Percentiles rank a stretch among this genome's conserved stretches.
phyloP scores from a whole-genome alignment of 164 flowering plant species.

The Tetracentron sinense region DNA sequence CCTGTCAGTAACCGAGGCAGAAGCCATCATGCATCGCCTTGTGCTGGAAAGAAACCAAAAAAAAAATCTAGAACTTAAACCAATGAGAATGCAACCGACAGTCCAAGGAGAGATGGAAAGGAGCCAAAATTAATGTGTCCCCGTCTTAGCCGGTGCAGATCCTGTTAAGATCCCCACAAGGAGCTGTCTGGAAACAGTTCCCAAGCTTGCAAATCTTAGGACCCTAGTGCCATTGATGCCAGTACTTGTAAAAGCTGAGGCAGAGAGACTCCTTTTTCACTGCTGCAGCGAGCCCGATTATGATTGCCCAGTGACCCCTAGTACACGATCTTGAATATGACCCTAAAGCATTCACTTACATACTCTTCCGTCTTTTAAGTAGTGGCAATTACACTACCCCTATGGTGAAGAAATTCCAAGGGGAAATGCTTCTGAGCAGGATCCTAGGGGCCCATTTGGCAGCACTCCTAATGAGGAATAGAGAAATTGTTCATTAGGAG shows the following conservation, averaged over 20 bases:
- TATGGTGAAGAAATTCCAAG: no score
- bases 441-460: no score
- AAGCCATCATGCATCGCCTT: conserved; percentile 41
- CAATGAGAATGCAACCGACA: conserved; percentile 32
- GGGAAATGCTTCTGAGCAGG: no score
- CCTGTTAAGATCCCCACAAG: conserved; percentile 40
- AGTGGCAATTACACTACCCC: no score
- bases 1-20: conserved; percentile 40
- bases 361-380: no score
- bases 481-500: no score
- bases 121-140: conserved; percentile 38
- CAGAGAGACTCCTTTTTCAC: conserved; percentile 20
- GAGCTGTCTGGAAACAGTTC: conserved; percentile 45
- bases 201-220: conserved; percentile 47
- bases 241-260: conserved; percentile 23
- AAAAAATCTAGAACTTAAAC: conserved; percentile 27
- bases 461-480: no score
- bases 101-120: conserved; percentile 44
- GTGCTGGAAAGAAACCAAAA: conserved; percentile 30
- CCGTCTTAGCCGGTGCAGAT: conserved; percentile 37
- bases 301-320: conserved; percentile 24
- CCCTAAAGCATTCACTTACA: no score
- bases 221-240: conserved; percentile 32
- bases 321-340: no score
- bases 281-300: conserved; percentile 29